Base-by-base conservation (phyloP, 805 yeast species). In the Candida sithepensis region DNA sequence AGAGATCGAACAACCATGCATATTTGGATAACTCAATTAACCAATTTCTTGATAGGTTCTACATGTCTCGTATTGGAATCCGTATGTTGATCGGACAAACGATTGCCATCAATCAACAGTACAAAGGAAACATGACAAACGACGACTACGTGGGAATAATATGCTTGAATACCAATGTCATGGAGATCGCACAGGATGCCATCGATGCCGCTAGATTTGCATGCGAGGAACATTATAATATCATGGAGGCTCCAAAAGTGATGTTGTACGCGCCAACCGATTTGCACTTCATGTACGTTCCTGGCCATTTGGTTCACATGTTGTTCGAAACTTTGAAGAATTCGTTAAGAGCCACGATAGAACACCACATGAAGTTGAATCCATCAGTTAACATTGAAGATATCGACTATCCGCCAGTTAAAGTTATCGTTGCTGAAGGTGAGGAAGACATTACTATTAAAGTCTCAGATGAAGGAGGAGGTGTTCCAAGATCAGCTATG, bases 71-170 rank as follows among this genome's bases (percentile, higher is more conserved):
- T 49, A 90, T 90, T 52, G 97, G 97, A 2, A 90, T 90, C 51
- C 77, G 97, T 54, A 90, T 90, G 95, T 75, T 89, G 37, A 87
- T 89, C 59, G 97, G 96, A n/a, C 97, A 89, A 69, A 96, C 89
- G 59, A 84, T 89, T 54, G 92, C 96, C 1, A 74, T 89, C 44
- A 60, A 63, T 38, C 58, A 58, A 37, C 67, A 61, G 39, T 53
- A 60, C 21, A 52, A 50, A 23, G 58, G 59, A 18, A 59, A 58
- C 46, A 82, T 68, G 77, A 78, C 73, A 18, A 63, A 65, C 43
- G 75, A 74, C 32, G 83, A 88, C 62, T 90, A 85, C 65, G 96
- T 89, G 34, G 96, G 97, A 2, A 88, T 90, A 49, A 88, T 89
- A 40, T 88, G 95, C 63, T 82, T 94, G 16, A 80, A 84, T 58